Evolutionary conservation across 352 stramenopile species (phyloP), one percentile per base, ranked within the genome.

Genomic region (Globisporangium barbulae): DNA sequence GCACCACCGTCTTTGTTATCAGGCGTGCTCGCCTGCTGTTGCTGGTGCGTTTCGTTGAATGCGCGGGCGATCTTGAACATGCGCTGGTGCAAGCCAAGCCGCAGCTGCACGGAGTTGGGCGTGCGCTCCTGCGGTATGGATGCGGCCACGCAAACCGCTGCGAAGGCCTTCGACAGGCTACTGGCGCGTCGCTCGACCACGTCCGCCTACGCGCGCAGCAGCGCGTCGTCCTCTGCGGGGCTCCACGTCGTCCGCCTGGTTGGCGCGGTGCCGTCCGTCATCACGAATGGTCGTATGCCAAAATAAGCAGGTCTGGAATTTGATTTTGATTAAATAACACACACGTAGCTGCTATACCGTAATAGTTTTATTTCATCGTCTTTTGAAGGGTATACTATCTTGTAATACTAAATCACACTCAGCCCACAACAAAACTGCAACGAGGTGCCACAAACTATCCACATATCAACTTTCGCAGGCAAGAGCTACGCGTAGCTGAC

Each of bases 151-250:
- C 22, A 53, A 2, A 25, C 5, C 15, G 15, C 42, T 17, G 5
- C 42, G 19, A 48, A 48, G 5, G 42, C 45, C 21, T 52, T 52
- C n/a, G 8, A 2, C 21, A 31, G 45, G 21, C 21, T 52, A 9
- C 30, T 52, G n/a, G 13, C n/a, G 45, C 45, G 45, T 8, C 45
- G 21, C 21, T 42, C 41, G 13, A 42, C 55, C 13, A 48, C 55
- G 7, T 19, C 42, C 22, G 39, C 39, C 55, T 39, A 61, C 41
- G 55, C 55, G 55, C 55, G 55, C 39, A 61, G 39, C 25, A 61
- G 42, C 55, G 55, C 55, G 41, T 52, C 55, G 17, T 61, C 55
- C 55, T 61, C 55, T 2, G 25, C 28, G 15, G 39, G 2, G 41
- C 25, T 52, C 55, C 55, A 61, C 33, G 33, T 28, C 25, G 25